These are phyloP conservation scores for Heritiera fomes DNA, from an alignment of 345 rosid species.

Conservation along the genomic window DNA sequence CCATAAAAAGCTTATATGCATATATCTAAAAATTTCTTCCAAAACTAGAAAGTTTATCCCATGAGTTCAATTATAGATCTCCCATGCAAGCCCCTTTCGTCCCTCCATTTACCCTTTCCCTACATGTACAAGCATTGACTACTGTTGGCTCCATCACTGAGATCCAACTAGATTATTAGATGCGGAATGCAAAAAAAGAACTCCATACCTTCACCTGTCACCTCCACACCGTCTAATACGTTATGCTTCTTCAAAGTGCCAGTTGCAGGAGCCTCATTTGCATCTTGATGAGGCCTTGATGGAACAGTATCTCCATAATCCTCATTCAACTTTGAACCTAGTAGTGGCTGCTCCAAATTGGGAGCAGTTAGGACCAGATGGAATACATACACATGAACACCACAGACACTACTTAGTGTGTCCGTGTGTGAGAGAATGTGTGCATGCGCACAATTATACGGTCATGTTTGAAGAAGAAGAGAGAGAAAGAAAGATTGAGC, in stretches of 20 bases:
- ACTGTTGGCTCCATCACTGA: not conserved
- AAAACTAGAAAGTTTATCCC: not conserved
- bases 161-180: conserved; percentile 1
- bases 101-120: not conserved
- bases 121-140: not conserved
- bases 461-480: not conserved
- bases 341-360: conserved; percentile 52
- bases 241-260: conserved; percentile 42
- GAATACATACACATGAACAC: not conserved
- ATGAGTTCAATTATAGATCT: conserved; percentile 3
- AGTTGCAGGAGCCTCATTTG: conserved; percentile 44
- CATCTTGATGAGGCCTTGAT: conserved; percentile 53
- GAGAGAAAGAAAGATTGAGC: conserved; percentile 1
- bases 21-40: not conserved
- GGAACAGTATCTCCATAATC: conserved; percentile 80
- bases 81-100: not conserved
- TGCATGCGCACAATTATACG: not conserved
- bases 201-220: conserved; percentile 59
- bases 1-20: not conserved
- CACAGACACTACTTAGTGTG: not conserved
- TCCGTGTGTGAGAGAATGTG: not conserved
- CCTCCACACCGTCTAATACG: conserved; percentile 40
- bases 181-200: conserved; percentile 25
- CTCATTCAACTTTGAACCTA: conserved; percentile 52
- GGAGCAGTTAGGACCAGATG: conserved; percentile 15